Conservation (phyloP, 2,329 filamentous ascomycete genomes). For the Trichoderma harzianum region DNA sequence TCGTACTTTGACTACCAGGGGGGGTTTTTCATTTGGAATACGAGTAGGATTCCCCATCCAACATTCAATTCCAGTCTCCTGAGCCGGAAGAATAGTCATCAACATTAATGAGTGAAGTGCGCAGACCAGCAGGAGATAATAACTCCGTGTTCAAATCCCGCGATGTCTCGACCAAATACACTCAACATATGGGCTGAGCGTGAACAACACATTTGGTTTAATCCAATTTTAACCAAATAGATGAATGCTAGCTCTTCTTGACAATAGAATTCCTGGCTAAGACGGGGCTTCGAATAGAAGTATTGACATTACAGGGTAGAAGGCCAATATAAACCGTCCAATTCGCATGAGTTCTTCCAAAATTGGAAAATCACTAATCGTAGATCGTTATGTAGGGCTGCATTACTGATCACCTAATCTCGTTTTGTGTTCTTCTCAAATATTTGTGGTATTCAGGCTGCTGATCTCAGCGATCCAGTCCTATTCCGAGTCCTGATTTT, state of each 20-base stretch:
- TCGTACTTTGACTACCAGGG: not conserved
- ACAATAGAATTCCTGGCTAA: not conserved
- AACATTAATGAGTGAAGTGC: not conserved
- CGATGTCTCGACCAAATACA: not conserved
- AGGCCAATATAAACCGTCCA: not conserved
- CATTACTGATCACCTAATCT: not conserved
- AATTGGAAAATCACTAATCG: not conserved
- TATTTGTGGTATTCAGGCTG: not conserved
- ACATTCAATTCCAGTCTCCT: not conserved
- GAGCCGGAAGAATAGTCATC: not conserved
- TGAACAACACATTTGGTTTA: not conserved
- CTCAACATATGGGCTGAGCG: not conserved
- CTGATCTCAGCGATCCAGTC: not conserved
- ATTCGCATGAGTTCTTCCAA: not conserved
- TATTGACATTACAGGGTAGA: not conserved
- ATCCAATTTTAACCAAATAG: too few relatives aligned
- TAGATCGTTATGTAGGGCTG: not conserved
- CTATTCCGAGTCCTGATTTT: not conserved
- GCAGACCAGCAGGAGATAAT: not conserved
- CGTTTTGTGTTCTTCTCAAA: not conserved
- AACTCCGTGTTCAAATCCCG: not conserved
- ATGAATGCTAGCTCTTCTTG: too few relatives aligned
- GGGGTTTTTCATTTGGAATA: not conserved
- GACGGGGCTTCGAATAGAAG: not conserved
- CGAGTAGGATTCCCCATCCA: not conserved